Evolutionary conservation across 352 stramenopile genomes (phyloP), one percentile per base, ranked within the genome.

Genomic region (Globisporangium yorkense): DNA sequence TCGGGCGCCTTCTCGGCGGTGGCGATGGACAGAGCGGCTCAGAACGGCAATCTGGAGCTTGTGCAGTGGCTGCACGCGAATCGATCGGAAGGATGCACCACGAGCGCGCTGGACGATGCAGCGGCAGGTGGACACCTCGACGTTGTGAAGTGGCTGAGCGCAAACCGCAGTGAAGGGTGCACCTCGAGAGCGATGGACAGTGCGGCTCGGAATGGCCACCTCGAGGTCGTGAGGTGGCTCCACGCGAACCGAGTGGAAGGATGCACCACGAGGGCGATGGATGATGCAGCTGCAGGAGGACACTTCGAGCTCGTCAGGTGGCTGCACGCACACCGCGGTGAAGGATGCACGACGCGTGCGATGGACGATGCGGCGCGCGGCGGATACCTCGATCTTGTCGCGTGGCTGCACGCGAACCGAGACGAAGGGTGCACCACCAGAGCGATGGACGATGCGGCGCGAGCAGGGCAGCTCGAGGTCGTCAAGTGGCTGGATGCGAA

Each of bases 61-160:
- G 15, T 57, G 6, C 21, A 57, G 24, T 51, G 24, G 21, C 52
- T 57, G 2, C 24, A 57, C n/a, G 27, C 31, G 2, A 39, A 57
- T 18, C 40, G 52, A 9, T 39, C 39, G 2, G 41, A 57, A 33
- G 52, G 52, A 5, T 51, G 51, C 18, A 43, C 27, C 12, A 16
- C 15, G 15, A 24, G 33, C 12, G 31, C 21, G 3, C 40, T 57
- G 40, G 39, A 57, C 24, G 27, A 41, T 5, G 52, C 52, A 5
- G 41, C 53, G 6, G 7, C 16, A 7, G 27, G 39, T 5, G 53
- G 53, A 0, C 53, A 58, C 33, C 41, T 58, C 41, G 18, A 51
- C 2, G 31, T 51, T 5, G 41, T 58, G 9, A 21, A 29, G 53
- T 51, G 40, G 41, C 41, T 58, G 1, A 43, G 41, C 12, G 16